These are phyloP conservation scores for Zygosaccharomyces rouxii DNA, from an alignment of 805 yeast species.

Conservation along the genomic window DNA sequence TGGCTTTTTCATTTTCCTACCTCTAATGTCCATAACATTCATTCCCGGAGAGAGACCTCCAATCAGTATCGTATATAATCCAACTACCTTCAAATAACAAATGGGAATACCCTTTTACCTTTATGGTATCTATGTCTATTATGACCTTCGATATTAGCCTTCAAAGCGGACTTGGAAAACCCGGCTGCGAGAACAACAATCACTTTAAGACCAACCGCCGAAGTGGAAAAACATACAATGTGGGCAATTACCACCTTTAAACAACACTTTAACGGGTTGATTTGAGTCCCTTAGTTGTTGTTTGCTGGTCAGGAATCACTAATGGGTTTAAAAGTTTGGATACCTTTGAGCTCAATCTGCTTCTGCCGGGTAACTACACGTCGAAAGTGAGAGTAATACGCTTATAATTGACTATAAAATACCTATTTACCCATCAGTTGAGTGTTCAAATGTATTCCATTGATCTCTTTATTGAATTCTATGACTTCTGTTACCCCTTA, in stretches of 20 bases:
- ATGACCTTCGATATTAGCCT: constrained; percentile 1
- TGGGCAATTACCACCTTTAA: constrained; percentile 1
- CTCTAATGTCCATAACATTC: constrained; percentile 19
- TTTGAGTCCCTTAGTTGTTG: constrained; percentile 4
- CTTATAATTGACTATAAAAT: not conserved
- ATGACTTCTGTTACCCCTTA: not conserved
- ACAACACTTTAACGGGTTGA: not conserved
- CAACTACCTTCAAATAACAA: not conserved
- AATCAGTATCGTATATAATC: not conserved
- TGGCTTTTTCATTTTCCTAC: constrained; percentile 23
- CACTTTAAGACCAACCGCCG: constrained; percentile 3
- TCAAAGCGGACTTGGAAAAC: constrained; percentile 8
- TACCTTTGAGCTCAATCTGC: not conserved
- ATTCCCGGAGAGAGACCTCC: constrained; percentile 4
- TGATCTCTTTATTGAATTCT: not conserved
- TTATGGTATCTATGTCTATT: not conserved
- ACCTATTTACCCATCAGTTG: not conserved
- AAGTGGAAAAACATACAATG: not conserved
- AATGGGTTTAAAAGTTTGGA: constrained; percentile 3
- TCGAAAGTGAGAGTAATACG: constrained; percentile 6
- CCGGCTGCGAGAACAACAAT: constrained; percentile 7
- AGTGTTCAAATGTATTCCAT: not conserved
- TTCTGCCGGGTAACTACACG: constrained; percentile 6
- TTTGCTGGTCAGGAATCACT: constrained; percentile 3
- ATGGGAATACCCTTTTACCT: not conserved